Conservation (phyloP, 139 green algal species). For the Chlamydomonas sphaeroides region DNA sequence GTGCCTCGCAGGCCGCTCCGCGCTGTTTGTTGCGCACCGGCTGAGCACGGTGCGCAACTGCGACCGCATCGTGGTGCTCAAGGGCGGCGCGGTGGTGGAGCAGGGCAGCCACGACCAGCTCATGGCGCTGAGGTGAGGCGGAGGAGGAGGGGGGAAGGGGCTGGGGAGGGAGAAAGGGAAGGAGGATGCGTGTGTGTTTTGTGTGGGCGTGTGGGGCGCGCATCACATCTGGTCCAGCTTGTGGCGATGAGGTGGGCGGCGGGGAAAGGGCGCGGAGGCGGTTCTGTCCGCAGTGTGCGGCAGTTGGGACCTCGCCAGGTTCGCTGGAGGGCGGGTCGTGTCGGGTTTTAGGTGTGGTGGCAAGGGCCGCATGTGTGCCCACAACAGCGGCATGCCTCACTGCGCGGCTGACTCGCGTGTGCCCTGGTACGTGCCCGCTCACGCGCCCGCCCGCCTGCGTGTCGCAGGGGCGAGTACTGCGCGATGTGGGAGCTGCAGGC, state of each 20-base stretch:
- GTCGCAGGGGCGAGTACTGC: conserved; percentile 51
- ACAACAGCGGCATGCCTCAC: neutral
- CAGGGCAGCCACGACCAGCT: conserved; percentile 65
- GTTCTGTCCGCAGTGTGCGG: too few relatives aligned
- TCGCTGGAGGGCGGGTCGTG: neutral
- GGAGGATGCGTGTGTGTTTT: neutral
- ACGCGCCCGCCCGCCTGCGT: neutral
- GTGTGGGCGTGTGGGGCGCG: neutral
- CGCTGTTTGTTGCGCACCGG: conserved; percentile 95
- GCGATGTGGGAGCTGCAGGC: conserved; percentile 60
- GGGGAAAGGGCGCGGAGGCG: too few relatives aligned
- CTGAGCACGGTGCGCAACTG: conserved; percentile 86
- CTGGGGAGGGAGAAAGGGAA: neutral
- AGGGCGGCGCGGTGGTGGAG: conserved; percentile 54
- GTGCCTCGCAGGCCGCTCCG: conserved; percentile 85
- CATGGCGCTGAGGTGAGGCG: conserved; percentile 32
- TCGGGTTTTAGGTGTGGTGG: too few relatives aligned
- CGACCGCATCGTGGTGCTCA: conserved; percentile 85
- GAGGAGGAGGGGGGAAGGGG: neutral
- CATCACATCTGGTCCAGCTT: neutral
- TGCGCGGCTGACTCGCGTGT: neutral
- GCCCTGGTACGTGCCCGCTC: neutral
- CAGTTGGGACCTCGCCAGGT: neutral
- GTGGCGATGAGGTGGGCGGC: neutral
- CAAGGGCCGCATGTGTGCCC: too few relatives aligned